phyloP scores from a whole-genome alignment of 495 filamentous ascomycete species.

The Beverwykella pulmonaria region DNA sequence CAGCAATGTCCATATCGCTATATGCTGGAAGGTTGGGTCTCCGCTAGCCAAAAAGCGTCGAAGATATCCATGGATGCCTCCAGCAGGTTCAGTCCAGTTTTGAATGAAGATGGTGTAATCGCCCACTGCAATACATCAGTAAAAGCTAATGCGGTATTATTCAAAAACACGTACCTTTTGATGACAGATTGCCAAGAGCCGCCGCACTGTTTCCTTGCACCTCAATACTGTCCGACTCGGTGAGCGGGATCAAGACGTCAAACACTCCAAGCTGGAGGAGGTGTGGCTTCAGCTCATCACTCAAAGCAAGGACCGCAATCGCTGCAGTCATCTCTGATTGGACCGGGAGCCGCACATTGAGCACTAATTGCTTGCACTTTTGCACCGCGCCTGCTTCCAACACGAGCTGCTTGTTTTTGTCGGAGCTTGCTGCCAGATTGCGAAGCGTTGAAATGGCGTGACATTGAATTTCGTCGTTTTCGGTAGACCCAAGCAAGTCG shows the following conservation, averaged over 20 bases:
- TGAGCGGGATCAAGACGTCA: conserved; percentile 93
- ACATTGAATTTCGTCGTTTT: conserved; percentile 98
- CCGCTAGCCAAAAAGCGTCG: conserved; percentile 89
- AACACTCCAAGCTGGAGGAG: conserved; percentile 93
- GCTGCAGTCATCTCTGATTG: conserved; percentile 99
- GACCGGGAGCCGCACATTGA: conserved; percentile 89
- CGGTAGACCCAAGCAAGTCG: conserved; percentile 88
- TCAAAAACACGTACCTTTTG: conserved; percentile 74
- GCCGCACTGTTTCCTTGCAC: conserved; percentile 98
- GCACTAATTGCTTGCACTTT: conserved; percentile 95
- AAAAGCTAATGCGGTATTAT: no score
- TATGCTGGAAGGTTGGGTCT: conserved; percentile 97
- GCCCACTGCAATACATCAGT: conserved; percentile 64
- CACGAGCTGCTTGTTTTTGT: conserved; percentile 94
- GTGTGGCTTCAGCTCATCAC: conserved; percentile 91
- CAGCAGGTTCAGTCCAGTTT: conserved; percentile 88
- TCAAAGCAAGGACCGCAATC: conserved; percentile 94
- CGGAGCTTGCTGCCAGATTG: conserved; percentile 94
- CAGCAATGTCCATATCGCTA: conserved; percentile 96
- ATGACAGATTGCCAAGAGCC: conserved; percentile 91
- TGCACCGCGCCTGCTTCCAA: conserved; percentile 95
- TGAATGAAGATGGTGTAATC: conserved; percentile 96
- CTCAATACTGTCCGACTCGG: conserved; percentile 92
- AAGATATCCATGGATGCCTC: conserved; percentile 93
- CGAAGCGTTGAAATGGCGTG: conserved; percentile 96